Conservation (phyloP, 768 basidiomycete genomes). For the Podaxis sp. region DNA sequence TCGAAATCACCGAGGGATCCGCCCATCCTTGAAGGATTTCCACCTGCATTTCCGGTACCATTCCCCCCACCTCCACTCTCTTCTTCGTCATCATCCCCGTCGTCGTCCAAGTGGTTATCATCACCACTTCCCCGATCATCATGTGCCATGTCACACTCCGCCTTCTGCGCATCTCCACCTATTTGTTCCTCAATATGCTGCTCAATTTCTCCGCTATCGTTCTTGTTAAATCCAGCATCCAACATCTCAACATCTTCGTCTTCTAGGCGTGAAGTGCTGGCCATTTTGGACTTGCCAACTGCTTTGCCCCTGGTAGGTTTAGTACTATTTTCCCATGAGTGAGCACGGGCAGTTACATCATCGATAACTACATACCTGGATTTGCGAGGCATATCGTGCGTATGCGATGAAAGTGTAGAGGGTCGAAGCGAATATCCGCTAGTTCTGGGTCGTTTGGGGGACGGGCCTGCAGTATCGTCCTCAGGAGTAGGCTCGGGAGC, state of each 20-base stretch:
- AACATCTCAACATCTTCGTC: conserved; percentile 80
- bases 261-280: conserved; percentile 62
- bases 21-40: conserved; percentile 36
- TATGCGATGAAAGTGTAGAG: conserved; percentile 39
- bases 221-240: conserved; percentile 53
- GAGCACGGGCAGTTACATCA: conserved; percentile 12
- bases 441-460: conserved; percentile 64
- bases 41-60: conserved; percentile 39
- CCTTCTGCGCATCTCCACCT: conserved; percentile 32
- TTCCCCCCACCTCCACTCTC: conserved; percentile 41
- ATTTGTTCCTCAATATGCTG: conserved; percentile 42
- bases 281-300: conserved; percentile 58
- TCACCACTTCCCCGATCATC: conserved; percentile 31
- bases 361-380: conserved; percentile 45
- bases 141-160: conserved; percentile 22
- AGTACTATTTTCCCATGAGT: conserved; percentile 16
- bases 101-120: conserved; percentile 42
- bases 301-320: conserved; percentile 67
- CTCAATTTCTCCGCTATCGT: conserved; percentile 49
- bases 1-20: conserved; percentile 57
- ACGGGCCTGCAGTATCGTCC: conserved; percentile 52
- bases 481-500: conserved; percentile 71
- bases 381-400: conserved; percentile 74
- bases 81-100: conserved; percentile 48
- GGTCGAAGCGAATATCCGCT: conserved; percentile 71